Base-by-base conservation (phyloP, 163 green algal genomes). In the Chlorella variabilis region DNA sequence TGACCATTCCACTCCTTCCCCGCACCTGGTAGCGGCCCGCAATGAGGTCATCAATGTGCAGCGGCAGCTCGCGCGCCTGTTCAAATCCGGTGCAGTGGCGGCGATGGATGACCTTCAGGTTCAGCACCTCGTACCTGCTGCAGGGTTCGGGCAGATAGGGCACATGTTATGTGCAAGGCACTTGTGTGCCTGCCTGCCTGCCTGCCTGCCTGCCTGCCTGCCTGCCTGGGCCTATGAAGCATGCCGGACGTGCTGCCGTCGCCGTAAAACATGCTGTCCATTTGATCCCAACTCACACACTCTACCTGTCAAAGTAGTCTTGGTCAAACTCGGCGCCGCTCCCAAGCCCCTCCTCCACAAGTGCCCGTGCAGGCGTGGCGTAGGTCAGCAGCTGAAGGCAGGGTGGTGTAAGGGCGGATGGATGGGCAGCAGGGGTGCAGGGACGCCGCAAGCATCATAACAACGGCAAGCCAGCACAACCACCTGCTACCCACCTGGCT, bases 31-130 rank as follows among this genome's bases (percentile, higher is more conserved):
- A 96, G 23, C 93, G 85, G 6, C 91, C 93, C 1, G 91, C 93
- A 4, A 97, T 90, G n/a, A 96, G 71, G 71, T 93, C 89, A 74
- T 91, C 87, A 1, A 95, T 74, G 34, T 82, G 79, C 31, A 96
- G 81, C 31, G 88, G 81, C 42, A 96, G 71, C 82, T 98, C 95
- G 82, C 96, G 95, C 31, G 83, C 90, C 76, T 97, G 92, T 85
- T 96, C 93, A 83, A 98, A 98, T 21, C 95, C 95, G 4, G 95
- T 98, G 69, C 82, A 90, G 31, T 88, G 83, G 11, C 86, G 83
- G 41, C 91, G 85, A 81, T 97, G 92, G 33, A 98, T 92, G 18
- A 98, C 76, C n/a, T 89, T 89, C 66, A 98, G 84, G 29, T 88
- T 82, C 73, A 98, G 87, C 21, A 92, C 89, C 88, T 98, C 94